Conservation (phyloP, 495 filamentous ascomycete genomes). For the Penicillium daleae region DNA sequence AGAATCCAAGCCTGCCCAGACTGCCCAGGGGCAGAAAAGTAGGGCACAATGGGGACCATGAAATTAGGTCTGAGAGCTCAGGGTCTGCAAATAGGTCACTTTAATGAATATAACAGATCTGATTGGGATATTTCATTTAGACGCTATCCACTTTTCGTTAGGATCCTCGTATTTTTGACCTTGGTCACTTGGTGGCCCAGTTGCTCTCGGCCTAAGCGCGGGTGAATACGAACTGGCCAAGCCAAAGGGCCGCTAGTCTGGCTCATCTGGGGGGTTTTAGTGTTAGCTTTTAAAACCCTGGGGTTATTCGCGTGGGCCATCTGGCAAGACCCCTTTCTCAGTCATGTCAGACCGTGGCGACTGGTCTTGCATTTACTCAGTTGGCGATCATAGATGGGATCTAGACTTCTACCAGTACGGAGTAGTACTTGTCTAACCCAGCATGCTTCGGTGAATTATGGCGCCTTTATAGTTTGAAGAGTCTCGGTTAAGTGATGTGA, state of each 20-base stretch:
- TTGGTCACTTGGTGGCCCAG: background rate
- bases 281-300: background rate
- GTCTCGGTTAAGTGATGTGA: background rate
- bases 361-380: no score
- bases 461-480: background rate
- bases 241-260: slow-evolving; percentile 9
- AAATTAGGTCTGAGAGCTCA: background rate
- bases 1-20: background rate
- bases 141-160: background rate
- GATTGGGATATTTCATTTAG: background rate
- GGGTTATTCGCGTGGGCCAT: background rate
- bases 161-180: slow-evolving; percentile 16
- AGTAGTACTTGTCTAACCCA: no score
- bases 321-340: no score
- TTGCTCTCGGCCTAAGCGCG: slow-evolving; percentile 4
- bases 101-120: background rate
- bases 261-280: background rate
- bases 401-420: background rate
- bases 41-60: background rate
- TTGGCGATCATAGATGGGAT: no score
- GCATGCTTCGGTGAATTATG: background rate
- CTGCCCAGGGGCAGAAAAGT: background rate
- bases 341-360: no score
- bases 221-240: slow-evolving; percentile 22
- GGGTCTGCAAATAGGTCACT: background rate